Percentiles rank a stretch among this genome's conserved stretches.
These are phyloP conservation scores for Sclerotinia borealis DNA, from an alignment of 2,329 filamentous ascomycete species.

Conservation along the genomic window DNA sequence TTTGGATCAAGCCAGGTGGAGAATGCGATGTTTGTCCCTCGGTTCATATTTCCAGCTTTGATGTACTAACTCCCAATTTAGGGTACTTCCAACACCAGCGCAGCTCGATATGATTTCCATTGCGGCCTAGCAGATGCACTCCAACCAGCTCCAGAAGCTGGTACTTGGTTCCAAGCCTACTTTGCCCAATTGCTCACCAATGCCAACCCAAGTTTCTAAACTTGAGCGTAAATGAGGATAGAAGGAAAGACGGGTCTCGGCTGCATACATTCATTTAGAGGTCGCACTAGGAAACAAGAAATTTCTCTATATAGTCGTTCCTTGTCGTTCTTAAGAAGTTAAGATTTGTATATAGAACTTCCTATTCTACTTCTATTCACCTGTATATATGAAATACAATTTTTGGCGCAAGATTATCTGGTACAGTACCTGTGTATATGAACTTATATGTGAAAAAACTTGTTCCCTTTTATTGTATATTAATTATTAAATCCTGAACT, in stretches of 20 bases:
- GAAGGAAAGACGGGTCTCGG: not conserved
- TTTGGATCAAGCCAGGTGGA: slow-evolving; percentile 65
- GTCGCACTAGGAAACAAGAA: not conserved
- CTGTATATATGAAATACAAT: slow-evolving; percentile 7
- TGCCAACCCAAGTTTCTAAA: slow-evolving; percentile 47
- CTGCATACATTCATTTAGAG: not conserved
- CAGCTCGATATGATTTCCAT: slow-evolving; percentile 44
- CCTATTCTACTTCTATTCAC: slow-evolving; percentile 1
- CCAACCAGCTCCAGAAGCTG: slow-evolving; percentile 62
- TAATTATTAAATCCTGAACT: too few species aligned
- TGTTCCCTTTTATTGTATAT: too few species aligned
- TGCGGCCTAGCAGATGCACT: slow-evolving; percentile 48
- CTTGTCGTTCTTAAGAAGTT: not conserved
- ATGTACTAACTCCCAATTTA: slow-evolving; percentile 2
- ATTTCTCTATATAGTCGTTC: not conserved
- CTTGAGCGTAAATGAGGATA: not conserved
- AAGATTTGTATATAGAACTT: slow-evolving; percentile 5
- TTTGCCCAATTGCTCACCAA: slow-evolving; percentile 51
- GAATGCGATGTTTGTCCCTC: slow-evolving; percentile 35
- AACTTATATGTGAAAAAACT: not conserved
- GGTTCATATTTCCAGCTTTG: too few species aligned
- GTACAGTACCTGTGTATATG: too few species aligned
- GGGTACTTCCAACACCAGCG: slow-evolving; percentile 36
- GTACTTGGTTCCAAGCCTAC: slow-evolving; percentile 55
- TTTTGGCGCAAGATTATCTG: not conserved